A percentile compares a stretch with the other conserved stretches of the same genome.
Evolutionary conservation across 2,329 filamentous ascomycete genomes (phyloP).

Genomic region (Eurotiales sp.): DNA sequence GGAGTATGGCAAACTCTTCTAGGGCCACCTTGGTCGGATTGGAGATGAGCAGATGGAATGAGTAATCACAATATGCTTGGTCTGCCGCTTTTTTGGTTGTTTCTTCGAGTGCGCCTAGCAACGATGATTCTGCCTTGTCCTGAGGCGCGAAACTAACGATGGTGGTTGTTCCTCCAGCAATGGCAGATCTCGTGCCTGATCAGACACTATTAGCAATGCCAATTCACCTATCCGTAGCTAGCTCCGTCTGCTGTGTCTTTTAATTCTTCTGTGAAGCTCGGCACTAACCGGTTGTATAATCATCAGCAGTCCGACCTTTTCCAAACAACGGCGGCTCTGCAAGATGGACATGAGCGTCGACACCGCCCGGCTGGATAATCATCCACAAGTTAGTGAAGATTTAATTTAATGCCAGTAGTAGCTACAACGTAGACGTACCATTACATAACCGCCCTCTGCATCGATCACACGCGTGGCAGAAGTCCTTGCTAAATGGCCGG

Average conservation of each 20-base stretch:
- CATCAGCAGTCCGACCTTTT: slow-evolving; percentile 36
- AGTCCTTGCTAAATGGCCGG: slow-evolving; percentile 29
- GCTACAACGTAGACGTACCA: slow-evolving; percentile 20
- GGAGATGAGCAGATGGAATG: slow-evolving; percentile 48
- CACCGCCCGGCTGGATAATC: slow-evolving; percentile 36
- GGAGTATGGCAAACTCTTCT: slow-evolving; percentile 34
- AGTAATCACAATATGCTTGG: slow-evolving; percentile 49
- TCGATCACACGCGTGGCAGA: slow-evolving; percentile 34
- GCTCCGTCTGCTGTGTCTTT: too few species aligned
- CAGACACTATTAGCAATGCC: background rate
- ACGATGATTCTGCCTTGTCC: slow-evolving; percentile 41
- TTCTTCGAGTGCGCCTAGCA: slow-evolving; percentile 41
- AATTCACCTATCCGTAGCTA: too few species aligned
- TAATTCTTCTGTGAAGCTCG: background rate
- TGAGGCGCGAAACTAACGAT: slow-evolving; percentile 49
- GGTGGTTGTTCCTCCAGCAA: slow-evolving; percentile 49
- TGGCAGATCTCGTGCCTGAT: slow-evolving; percentile 41
- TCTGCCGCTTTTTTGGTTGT: slow-evolving; percentile 42
- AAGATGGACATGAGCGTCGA: slow-evolving; percentile 50
- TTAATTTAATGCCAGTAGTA: background rate
- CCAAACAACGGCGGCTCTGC: slow-evolving; percentile 33
- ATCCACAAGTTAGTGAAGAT: background rate
- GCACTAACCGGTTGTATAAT: slow-evolving; percentile 35
- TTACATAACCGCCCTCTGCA: slow-evolving; percentile 43
- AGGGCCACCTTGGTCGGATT: slow-evolving; percentile 32